Evolutionary conservation across 768 basidiomycete species (phyloP), one percentile per base, ranked within the genome.

Genomic region (Panellus pusillus): DNA sequence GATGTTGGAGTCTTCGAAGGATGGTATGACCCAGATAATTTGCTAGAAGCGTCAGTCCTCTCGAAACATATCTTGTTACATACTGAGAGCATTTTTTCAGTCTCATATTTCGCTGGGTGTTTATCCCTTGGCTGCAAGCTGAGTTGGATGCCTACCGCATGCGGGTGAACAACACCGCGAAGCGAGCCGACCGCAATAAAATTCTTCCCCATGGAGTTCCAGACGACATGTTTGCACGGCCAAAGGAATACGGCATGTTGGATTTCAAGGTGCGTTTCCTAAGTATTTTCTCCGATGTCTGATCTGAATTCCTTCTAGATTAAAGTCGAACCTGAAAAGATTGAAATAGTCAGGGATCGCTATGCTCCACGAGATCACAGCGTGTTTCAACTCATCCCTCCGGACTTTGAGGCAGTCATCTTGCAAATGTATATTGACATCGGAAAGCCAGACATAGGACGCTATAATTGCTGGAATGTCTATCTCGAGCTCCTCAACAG

Each of bases 201-300:
- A 47, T 70, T n/a, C 64, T 75, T 9, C 74, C 73, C 9, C 66
- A 70, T 35, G 71, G 70, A 12, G 54, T 63, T 44, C 74, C 71
- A 1, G 50, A 57, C 18, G 35, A 65, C 3, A 73, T 76, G 14
- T 55, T 61, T 17, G 45, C 58, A 13, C 32, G 57, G 6, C 68
- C 74, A 0, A 49, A 68, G 2, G 38, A 57, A 9, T 72, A 58
- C 61, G 56, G 59, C 18, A 53, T 57, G 2, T 35, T 52, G 12
- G 62, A 76, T 46, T 76, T 74, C 63, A 66, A 65, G 65, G 74
- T 72, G 43, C 6, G 51, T 50, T 24, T 14, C 9, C 14, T 37
- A 32, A 14, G 32, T 13, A 46, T 47, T 28, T 37, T 8, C 15
- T 20, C 40, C 31, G 57, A 20, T 19, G 35, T n/a, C 28, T 42